Evolutionary conservation across 2,329 filamentous ascomycete species (phyloP), one percentile per base, ranked within the genome.

Genomic region (Canariomyces notabilis): DNA sequence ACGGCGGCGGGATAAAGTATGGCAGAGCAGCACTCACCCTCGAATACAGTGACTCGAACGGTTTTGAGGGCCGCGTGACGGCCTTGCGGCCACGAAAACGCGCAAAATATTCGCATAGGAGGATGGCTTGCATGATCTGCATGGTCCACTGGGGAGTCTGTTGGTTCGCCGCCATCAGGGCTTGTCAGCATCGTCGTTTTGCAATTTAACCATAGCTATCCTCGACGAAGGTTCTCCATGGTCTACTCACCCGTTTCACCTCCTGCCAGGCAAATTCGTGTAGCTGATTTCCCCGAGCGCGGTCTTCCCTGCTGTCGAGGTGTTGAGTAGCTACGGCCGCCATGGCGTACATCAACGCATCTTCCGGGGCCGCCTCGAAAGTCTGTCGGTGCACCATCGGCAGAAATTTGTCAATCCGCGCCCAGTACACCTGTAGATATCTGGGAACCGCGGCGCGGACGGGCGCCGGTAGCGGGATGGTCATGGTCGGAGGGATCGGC

Each of bases 311-410:
- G 57, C 66, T 63, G 39, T 66, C 61, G 43, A 77, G 62, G 49
- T 69, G 73, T 55, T 79, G 75, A 18, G 75, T 73, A 37, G 72
- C 76, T 22, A 79, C 60, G n/a, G 76, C 76, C 18, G 75, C 76
- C 76, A 80, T 79, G 49, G 75, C 74, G 50, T 69, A 77, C 12
- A 64, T 68, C 37, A 79, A 63, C 34, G 74, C 61, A 43, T 75
- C 70, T 43, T 72, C 69, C 4, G 62, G 60, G 15, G 61, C 61
- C 20, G 61, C 64, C 46, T 74, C 70, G 33, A 73, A 69, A 12
- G 67, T 70, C 18, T 63, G 59, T 47, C 67, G 67, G 60, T 80
- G 76, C 20, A 79, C 65, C 20, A 79, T 59, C n/a, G 76, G 75
- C 53, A 71, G 72, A 45, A 66, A 52, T 18, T 65, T 64, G 53